Percentiles rank a stretch among this genome's conserved stretches.
These are phyloP conservation scores for Rhynchosporium graminicola DNA, from an alignment of 2,329 filamentous ascomycete species.

Conservation along the genomic window DNA sequence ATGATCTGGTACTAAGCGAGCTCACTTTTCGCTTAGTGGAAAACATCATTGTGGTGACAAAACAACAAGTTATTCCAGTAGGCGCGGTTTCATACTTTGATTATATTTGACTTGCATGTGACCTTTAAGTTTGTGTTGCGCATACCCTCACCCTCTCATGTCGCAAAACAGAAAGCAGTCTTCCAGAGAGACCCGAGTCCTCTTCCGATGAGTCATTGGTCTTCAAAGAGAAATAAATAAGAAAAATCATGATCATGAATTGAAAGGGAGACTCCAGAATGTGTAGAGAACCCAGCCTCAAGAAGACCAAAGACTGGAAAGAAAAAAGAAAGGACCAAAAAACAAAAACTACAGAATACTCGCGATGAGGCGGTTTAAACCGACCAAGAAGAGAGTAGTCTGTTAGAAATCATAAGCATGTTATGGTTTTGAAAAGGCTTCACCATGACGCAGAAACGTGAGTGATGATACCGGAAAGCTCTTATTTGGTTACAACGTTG, in stretches of 20 bases:
- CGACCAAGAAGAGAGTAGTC: neutral
- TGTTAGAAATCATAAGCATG: neutral
- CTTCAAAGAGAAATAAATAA: no score
- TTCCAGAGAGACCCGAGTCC: no score
- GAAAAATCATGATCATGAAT: no score
- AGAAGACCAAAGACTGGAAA: no score
- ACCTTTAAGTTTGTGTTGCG: no score
- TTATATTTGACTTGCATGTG: no score
- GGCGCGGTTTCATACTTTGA: no score
- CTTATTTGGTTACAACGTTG: neutral
- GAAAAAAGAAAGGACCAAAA: neutral
- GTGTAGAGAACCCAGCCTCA: no score
- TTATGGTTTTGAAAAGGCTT: neutral
- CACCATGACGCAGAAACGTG: slow-evolving; percentile 2
- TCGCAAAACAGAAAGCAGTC: no score
- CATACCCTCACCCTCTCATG: no score
- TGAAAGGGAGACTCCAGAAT: no score
- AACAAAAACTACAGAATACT: neutral
- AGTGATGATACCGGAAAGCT: neutral
- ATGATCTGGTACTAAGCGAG: neutral
- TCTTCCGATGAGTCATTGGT: no score
- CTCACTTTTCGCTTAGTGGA: neutral
- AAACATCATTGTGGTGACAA: neutral
- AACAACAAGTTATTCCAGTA: neutral
- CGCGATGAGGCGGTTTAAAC: neutral